phyloP scores from a whole-genome alignment of 2,329 filamentous ascomycete genomes.

The Cladophialophora exuberans region DNA sequence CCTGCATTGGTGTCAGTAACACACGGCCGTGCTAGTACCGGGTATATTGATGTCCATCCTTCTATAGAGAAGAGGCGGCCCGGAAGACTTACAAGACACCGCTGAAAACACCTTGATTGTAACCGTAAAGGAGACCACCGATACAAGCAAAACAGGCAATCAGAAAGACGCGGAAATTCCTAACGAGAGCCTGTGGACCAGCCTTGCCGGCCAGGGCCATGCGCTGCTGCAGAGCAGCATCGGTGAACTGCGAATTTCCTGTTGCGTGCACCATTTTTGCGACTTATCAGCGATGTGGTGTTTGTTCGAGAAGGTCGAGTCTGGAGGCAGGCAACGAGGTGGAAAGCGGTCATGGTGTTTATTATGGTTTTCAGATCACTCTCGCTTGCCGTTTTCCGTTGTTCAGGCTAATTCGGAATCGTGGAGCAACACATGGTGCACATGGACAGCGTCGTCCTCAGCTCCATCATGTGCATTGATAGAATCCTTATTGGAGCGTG shows the following conservation, averaged over 20 bases:
- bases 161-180: conserved; percentile 58
- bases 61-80: not conserved
- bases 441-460: not conserved
- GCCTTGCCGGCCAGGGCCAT: conserved; percentile 42
- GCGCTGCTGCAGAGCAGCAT: conserved; percentile 36
- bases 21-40: not conserved
- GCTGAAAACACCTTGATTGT: conserved; percentile 78
- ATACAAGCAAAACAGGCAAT: conserved; percentile 59
- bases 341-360: not conserved
- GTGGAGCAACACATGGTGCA: conserved; percentile 8
- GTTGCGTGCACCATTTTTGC: conserved; percentile 26
- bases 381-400: not conserved
- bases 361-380: not conserved
- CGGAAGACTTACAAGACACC: conserved; percentile 58
- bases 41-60: too few relatives aligned
- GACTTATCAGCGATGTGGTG: conserved; percentile 6
- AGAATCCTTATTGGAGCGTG: conserved; percentile 9
- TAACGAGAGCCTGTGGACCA: conserved; percentile 54
- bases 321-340: not conserved
- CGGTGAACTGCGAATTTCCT: conserved; percentile 28
- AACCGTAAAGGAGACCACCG: conserved; percentile 64
- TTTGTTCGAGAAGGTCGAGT: not conserved
- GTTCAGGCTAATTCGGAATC: conserved; percentile 25
- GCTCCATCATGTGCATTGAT: conserved; percentile 9
- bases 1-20: conserved; percentile 8